Conservation (phyloP, 2,329 filamentous ascomycete genomes). For the Plectosphaerella sp. region DNA sequence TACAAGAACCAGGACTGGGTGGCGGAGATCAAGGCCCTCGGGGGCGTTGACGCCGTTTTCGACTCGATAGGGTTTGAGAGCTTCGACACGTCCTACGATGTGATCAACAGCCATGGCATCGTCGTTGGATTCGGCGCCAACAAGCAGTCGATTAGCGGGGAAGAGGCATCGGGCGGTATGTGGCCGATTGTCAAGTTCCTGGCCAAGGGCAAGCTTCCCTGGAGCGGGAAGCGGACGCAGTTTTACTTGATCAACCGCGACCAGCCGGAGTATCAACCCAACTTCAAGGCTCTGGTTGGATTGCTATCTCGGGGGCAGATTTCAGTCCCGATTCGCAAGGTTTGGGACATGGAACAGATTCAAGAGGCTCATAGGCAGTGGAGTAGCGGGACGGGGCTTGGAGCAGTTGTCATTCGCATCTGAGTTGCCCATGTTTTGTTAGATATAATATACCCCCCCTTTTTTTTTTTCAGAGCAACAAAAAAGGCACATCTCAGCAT, state of each 20-base stretch:
- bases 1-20: constrained; percentile 47
- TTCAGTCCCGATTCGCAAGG: constrained; percentile 26
- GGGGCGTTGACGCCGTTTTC: constrained; percentile 40
- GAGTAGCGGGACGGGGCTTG: constrained; percentile 13
- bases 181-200: constrained; percentile 26
- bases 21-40: constrained; percentile 34
- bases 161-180: constrained; percentile 25
- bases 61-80: constrained; percentile 45
- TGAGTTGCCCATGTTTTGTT: not conserved
- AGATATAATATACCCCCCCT: no score
- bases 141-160: constrained; percentile 19
- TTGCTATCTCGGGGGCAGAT: constrained; percentile 25
- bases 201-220: constrained; percentile 10
- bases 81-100: constrained; percentile 43
- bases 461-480: no score
- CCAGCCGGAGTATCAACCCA: constrained; percentile 21
- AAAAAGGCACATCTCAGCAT: no score
- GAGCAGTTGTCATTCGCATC: constrained; percentile 20
- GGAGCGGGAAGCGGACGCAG: constrained; percentile 18
- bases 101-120: constrained; percentile 29
- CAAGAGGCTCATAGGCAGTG: constrained; percentile 29
- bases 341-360: constrained; percentile 34
- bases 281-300: constrained; percentile 21
- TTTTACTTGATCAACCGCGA: constrained; percentile 31
- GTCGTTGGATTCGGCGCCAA: constrained; percentile 33